These are phyloP conservation scores for Xylaria cubensis DNA, from an alignment of 495 filamentous ascomycete species.

Conservation along the genomic window DNA sequence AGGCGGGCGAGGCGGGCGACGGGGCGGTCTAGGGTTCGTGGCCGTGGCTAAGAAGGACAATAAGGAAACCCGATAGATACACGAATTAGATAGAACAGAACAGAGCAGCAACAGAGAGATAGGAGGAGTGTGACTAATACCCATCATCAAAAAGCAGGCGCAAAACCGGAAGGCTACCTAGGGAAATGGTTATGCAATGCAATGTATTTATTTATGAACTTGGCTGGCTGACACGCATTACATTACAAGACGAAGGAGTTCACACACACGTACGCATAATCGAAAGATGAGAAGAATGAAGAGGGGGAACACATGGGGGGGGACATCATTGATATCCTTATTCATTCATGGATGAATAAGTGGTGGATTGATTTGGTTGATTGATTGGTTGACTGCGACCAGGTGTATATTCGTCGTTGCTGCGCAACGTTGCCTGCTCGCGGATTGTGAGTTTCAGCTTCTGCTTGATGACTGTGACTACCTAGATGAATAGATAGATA, in stretches of 20 bases:
- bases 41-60: conserved; percentile 39
- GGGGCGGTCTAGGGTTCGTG: conserved; percentile 54
- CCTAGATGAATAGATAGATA: background rate
- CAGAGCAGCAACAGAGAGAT: background rate
- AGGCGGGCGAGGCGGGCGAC: conserved; percentile 66
- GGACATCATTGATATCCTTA: background rate
- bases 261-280: background rate
- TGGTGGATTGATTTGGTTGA: background rate
- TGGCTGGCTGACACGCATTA: background rate
- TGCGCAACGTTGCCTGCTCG: background rate
- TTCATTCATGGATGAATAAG: background rate
- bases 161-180: background rate
- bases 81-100: conserved; percentile 6
- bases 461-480: background rate
- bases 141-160: conserved; percentile 6
- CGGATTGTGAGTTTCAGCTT: background rate
- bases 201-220: background rate
- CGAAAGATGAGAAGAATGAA: conserved; percentile 2
- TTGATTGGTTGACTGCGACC: background rate
- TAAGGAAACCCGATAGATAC: conserved; percentile 34
- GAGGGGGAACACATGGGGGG: background rate
- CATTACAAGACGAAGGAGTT: conserved; percentile 9
- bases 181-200: background rate
- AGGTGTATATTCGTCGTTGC: background rate
- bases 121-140: background rate